Evolutionary conservation across 148 eudicot genomes (phyloP), one percentile per base, ranked within the genome.

Genomic region (Dianthus caryophyllus): DNA sequence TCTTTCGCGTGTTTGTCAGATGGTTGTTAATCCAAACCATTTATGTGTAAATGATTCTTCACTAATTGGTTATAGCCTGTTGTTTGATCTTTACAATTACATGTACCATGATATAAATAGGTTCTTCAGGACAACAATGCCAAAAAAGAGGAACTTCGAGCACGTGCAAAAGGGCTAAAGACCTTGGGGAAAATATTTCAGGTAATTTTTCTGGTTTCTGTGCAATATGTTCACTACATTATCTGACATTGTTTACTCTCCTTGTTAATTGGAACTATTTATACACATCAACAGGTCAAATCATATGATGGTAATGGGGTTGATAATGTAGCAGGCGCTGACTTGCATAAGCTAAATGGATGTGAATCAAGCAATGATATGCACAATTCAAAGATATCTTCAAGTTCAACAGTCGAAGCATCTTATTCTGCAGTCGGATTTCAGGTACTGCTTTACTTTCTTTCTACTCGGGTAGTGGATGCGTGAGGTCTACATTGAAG

Each of bases 171-270:
- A 83, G 99, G 92, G 38, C 85, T 95, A 75, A 95, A 87, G 74
- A 82, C 87, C 71, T 87, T 95, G 63, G 99, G 99, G 26, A 90
- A 85, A 81, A 90, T 90, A 72, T 90, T 95, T 74, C 97, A 95
- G 93, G 99, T 87, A 56, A 25, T 6, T 27, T 43, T 71, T 30
- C 53, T 57, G 16, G 16, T 24, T 41, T 56, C 36, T 69, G 17
- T 33, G 38, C 38, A 33, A 33, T 33, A 7, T 33, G 38, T 61
- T 48, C 50, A 24, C 51, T 36, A 56, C 50, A 61, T 69, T 30
- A 43, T 65, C 65, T 27, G 54, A 56, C 44, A 56, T 50, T 47
- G 13, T 48, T 27, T 41, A 10, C 47, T 24, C 39, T 36, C 13
- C 38, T 60, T 29, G 16, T 44, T 46, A 51, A 41, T 27, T 55